These are phyloP conservation scores for Boletus fagicola DNA, from an alignment of 768 basidiomycete genomes.

Conservation along the genomic window DNA sequence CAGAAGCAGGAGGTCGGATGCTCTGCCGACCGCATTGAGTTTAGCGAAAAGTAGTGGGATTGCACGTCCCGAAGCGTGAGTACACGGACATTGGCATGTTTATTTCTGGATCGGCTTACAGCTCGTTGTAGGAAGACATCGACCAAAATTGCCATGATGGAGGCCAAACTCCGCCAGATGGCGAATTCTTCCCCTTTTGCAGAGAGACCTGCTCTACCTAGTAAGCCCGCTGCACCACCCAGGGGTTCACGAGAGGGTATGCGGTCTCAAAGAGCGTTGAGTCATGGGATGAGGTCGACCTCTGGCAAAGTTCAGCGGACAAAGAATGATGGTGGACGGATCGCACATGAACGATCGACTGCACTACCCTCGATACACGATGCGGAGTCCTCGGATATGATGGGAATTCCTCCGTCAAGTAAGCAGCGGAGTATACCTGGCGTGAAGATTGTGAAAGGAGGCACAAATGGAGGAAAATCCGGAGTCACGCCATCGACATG, in stretches of 20 bases:
- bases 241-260: neutral
- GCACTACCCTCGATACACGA: constrained; percentile 3
- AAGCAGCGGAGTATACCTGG: constrained; percentile 33
- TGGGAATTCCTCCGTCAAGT: constrained; percentile 11
- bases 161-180: constrained; percentile 90
- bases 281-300: neutral
- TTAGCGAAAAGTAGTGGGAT: constrained; percentile 71
- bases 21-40: constrained; percentile 82
- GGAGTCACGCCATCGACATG: constrained; percentile 9
- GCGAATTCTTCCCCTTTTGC: constrained; percentile 35
- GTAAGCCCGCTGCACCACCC: constrained; percentile 15
- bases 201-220: constrained; percentile 24
- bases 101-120: constrained; percentile 11
- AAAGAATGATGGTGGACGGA: constrained; percentile 1
- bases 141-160: constrained; percentile 92
- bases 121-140: constrained; percentile 52
- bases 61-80: constrained; percentile 49
- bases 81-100: constrained; percentile 3
- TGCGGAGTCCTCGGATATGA: constrained; percentile 16
- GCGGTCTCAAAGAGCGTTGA: constrained; percentile 1
- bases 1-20: constrained; percentile 49
- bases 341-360: neutral
- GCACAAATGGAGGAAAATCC: constrained; percentile 15
- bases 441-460: constrained; percentile 32
- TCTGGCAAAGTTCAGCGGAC: neutral